Evolutionary conservation across 2,329 filamentous ascomycete species (phyloP), one percentile per base, ranked within the genome.

Genomic region (Geosmithia morbida): DNA sequence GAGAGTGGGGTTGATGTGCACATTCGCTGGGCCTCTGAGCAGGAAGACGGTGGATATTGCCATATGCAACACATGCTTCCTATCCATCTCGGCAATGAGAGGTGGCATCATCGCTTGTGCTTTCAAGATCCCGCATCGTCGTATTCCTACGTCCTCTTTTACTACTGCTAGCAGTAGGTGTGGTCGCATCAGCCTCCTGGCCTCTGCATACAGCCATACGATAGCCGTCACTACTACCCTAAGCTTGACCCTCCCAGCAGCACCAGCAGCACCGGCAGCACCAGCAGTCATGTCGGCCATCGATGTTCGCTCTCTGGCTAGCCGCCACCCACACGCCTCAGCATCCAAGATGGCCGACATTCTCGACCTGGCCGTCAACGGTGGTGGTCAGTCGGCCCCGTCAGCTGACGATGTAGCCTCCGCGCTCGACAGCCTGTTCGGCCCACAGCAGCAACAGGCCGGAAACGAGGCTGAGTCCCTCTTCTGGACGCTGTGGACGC

Each of bases 401-500:
- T 51, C 53, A 16, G 41, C 54, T 48, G 51, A 55, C 33, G 50
- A 45, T 26, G 51, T 55, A 8, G 57, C 57, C 44, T 44, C 43
- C 39, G 48, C 54, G 16, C 53, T 61, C 44, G 57, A 61, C 51
- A 42, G 52, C 43, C 55, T 59, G 10, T 59, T 56, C 47, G 50
- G 50, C 7, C 45, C 47, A 18, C 49, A 47, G 41, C 41, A 48
- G 11, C 19, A 26, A 26, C 4, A 26, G 8, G 22, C 44, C 26
- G 42, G 48, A 29, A 51, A 54, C 6, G 49, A 49, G 18, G 43
- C 50, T 44, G 57, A 58, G 44, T 49, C 52, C 41, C 58, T 56
- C 48, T 55, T 62, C 46, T 61, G 58, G 56, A 51, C 49, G 2
- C 50, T 62, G 18, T 62, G 61, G 61, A 50, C 51, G 4, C 46